These are phyloP conservation scores for Heterobasidion annosum DNA, from an alignment of 1,284 basidiomycete species.

Conservation along the genomic window DNA sequence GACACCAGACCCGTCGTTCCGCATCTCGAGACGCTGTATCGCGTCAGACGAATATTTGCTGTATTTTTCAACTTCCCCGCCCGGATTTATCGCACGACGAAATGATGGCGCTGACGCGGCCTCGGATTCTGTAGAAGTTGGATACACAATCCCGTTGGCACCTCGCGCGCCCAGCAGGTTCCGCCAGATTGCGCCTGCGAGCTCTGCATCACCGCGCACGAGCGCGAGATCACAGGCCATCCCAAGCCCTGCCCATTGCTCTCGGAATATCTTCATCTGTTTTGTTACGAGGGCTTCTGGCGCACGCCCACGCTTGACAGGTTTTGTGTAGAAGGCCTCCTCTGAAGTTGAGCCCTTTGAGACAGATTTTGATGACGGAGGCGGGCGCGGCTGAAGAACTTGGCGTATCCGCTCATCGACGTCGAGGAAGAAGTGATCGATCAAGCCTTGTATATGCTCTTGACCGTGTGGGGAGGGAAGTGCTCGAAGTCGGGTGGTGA, in stretches of 20 bases:
- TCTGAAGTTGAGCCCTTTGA: not conserved
- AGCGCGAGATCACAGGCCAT: conserved; percentile 80
- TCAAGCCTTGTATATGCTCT: conserved; percentile 70
- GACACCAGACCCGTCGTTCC: conserved; percentile 64
- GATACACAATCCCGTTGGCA: conserved; percentile 52
- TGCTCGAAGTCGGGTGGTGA: conserved; percentile 82
- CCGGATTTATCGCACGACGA: conserved; percentile 54
- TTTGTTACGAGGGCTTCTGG: conserved; percentile 78
- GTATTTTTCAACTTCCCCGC: conserved; percentile 50
- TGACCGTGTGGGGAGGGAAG: conserved; percentile 63
- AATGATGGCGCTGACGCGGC: conserved; percentile 19
- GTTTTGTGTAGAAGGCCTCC: conserved; percentile 20
- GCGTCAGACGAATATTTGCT: conserved; percentile 36
- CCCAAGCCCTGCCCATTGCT: conserved; percentile 86
- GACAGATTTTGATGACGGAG: conserved; percentile 7
- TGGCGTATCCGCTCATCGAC: conserved; percentile 85
- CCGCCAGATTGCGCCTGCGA: conserved; percentile 88
- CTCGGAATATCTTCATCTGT: conserved; percentile 89
- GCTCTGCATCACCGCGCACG: conserved; percentile 60
- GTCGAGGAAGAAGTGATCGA: conserved; percentile 96
- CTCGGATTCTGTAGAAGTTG: conserved; percentile 15
- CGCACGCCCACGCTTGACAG: conserved; percentile 35
- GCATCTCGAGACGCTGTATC: conserved; percentile 45
- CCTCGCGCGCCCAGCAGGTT: conserved; percentile 82
- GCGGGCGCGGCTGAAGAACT: conserved; percentile 38